Conservation (phyloP, 331 rosid species). For the Rhamnella rubrinervis region DNA sequence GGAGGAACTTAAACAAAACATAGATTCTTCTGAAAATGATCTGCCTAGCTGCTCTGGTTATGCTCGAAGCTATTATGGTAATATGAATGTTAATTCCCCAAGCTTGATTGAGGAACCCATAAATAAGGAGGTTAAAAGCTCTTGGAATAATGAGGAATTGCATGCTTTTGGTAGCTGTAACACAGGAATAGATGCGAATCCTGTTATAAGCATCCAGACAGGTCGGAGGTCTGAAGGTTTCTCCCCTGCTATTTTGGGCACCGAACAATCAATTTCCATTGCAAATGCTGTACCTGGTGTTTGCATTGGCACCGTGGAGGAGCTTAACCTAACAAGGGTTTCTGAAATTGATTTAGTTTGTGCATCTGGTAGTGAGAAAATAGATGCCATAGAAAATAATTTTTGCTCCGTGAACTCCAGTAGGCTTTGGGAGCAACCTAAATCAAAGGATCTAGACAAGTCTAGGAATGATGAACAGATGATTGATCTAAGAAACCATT, state of each 20-base stretch:
- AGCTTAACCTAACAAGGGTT: conserved; percentile 15
- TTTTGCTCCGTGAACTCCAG: background rate
- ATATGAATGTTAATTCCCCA: conserved; percentile 24
- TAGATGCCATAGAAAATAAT: conserved; percentile 13
- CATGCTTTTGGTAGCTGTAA: conserved; percentile 31
- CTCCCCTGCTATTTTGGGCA: conserved; percentile 20
- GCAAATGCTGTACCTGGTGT: conserved; percentile 16
- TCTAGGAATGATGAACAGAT: background rate
- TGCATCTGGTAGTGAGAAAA: conserved; percentile 21
- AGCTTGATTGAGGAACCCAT: conserved; percentile 35
- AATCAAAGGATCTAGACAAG: background rate
- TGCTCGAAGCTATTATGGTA: conserved; percentile 25
- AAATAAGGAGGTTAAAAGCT: conserved; percentile 35
- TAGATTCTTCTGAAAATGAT: conserved; percentile 13
- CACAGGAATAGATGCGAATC: conserved; percentile 29
- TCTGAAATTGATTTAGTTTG: conserved; percentile 8
- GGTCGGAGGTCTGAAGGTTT: conserved; percentile 41
- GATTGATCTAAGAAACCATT: conserved; percentile 8
- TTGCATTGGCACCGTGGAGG: conserved; percentile 13
- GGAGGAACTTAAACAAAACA: conserved; percentile 12
- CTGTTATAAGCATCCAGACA: conserved; percentile 23
- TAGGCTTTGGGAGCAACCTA: conserved; percentile 17
- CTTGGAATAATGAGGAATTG: conserved; percentile 35
- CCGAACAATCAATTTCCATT: conserved; percentile 11
- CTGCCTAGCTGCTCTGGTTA: conserved; percentile 8